Evolutionary conservation across 768 basidiomycete species (phyloP), one percentile per base, ranked within the genome.

Genomic region (Pleurotus pulmonarius): DNA sequence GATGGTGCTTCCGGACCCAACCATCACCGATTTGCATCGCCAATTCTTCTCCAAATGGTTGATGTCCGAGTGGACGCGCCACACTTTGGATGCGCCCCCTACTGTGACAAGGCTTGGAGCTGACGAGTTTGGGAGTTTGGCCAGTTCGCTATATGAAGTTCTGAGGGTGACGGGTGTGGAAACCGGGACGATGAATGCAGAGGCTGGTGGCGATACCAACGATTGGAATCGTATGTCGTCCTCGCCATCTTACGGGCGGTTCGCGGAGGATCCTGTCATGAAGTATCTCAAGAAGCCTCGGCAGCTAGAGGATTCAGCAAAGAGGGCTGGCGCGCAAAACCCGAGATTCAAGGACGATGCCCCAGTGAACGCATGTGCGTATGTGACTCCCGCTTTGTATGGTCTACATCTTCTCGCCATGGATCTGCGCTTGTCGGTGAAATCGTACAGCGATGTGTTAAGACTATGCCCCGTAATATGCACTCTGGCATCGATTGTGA

Each of bases 331-430:
- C 39, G 57, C 58, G 56, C 69, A 62, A 54, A 61, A 57, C 29
- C 66, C 61, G 44, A 34, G 59, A 43, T 26, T 58, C 66, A 26
- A 51, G 66, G 20, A 60, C 59, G 24, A 65, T 58, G 49, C 60
- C 56, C 46, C 63, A 34, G 1, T 60, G 2, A 64, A 58, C 55
- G 76, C 79, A 11, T 78, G 82, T 49, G 67, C 68, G 18, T 67
- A 81, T 13, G 71, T 87, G 13, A 82, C 82, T 0, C 81, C 82
- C 1, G 74, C 88, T 24, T 73, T 95, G 11, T 83, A 86, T 57
- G 88, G 85, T 0, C 69, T 98, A 1, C 94, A 98, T 65, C 81
- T 86, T 44, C 76, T 96, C 2, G 93, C 80, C 0, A 92, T 90
- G 64, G 81, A 87, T 56, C 67, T 87, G 29, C 80, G 86, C 13